Evolutionary conservation across 2,329 filamentous ascomycete species (phyloP).

Genomic region (Cadophora gregata): DNA sequence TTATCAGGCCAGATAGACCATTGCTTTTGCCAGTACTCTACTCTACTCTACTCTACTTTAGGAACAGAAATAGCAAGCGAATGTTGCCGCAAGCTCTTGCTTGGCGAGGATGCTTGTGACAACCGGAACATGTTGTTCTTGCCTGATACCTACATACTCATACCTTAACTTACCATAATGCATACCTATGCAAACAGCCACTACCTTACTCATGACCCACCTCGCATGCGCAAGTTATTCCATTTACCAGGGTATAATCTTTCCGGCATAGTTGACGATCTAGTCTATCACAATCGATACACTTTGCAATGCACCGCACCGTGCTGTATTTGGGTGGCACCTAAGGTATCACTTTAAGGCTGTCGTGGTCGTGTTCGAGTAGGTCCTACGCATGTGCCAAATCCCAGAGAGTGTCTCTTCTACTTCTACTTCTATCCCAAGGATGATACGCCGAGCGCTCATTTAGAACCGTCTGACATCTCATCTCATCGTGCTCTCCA

Average conservation of each 20-base stretch:
- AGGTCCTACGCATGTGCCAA: neutral
- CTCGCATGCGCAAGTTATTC: slow-evolving; percentile 2
- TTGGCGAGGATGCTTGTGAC: neutral
- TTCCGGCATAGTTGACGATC: neutral
- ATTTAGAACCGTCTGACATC: slow-evolving; percentile 2
- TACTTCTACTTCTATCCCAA: neutral
- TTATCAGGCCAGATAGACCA: neutral
- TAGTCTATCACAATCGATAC: slow-evolving; percentile 1
- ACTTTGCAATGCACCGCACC: neutral
- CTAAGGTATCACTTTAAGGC: neutral
- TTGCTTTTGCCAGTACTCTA: neutral
- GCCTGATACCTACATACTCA: no score
- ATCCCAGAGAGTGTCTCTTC: neutral
- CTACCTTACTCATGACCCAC: neutral
- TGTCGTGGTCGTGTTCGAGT: neutral
- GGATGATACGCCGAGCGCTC: neutral
- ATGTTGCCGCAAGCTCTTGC: neutral
- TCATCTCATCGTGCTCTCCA: slow-evolving; percentile 2
- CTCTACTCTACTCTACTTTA: no score
- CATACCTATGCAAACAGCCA: slow-evolving; percentile 1
- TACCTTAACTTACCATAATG: no score
- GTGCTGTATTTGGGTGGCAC: neutral
- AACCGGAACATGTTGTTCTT: no score
- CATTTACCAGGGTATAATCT: neutral
- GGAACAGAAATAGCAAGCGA: neutral